Conservation (phyloP, 257 asterid genomes). For the Solanum appendiculatum region DNA sequence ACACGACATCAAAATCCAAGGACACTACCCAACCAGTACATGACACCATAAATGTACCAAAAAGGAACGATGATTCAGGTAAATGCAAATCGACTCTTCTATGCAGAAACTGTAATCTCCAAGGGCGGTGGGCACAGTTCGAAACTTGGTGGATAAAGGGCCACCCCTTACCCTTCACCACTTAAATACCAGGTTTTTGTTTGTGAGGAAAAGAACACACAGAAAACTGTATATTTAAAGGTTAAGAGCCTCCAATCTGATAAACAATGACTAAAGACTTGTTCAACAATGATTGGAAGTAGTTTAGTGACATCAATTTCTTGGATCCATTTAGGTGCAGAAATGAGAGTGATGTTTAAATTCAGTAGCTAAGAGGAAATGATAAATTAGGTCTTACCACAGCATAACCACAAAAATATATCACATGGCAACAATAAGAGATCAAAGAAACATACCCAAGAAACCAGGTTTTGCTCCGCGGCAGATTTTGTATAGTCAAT, state of each 20-base stretch:
- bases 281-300: background rate
- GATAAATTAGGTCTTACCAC: background rate
- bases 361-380: background rate
- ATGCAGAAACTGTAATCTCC: background rate
- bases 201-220: background rate
- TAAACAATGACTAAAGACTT: background rate
- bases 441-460: conserved; percentile 43
- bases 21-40: background rate
- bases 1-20: background rate
- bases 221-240: background rate
- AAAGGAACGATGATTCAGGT: background rate
- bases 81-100: background rate
- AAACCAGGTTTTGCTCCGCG: conserved; percentile 43
- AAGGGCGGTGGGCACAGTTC: background rate
- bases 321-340: background rate
- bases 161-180: background rate
- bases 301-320: background rate
- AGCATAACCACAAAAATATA: background rate
- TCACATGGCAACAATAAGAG: background rate
- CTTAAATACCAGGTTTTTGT: background rate
- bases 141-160: background rate
- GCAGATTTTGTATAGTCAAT: conserved; percentile 34
- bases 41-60: background rate
- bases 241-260: background rate
- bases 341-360: background rate